Evolutionary conservation across 148 eudicot genomes (phyloP).

Genomic region (Polygonum aviculare): DNA sequence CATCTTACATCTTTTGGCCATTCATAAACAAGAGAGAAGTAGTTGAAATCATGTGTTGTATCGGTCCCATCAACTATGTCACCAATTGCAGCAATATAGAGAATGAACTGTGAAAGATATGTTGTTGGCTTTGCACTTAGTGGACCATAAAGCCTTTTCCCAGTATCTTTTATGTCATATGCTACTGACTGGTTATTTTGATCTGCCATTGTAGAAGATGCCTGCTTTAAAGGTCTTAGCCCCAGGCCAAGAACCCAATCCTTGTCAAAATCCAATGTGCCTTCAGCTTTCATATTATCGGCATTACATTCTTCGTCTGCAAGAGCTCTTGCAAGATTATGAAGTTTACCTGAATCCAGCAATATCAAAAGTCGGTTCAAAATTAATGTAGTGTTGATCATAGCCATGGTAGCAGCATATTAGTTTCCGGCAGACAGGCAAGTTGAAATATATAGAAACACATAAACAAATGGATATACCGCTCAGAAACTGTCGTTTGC

Average conservation of each 20-base stretch:
- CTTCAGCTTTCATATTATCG: constrained; percentile 43
- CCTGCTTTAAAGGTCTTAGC: constrained; percentile 45
- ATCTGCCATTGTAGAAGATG: constrained; percentile 41
- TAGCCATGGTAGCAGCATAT: constrained; percentile 5
- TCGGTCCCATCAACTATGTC: constrained; percentile 99
- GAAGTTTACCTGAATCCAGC: constrained; percentile 74
- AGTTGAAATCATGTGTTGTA: constrained; percentile 98
- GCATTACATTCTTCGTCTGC: constrained; percentile 83
- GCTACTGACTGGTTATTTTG: constrained; percentile 34
- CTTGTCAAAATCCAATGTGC: constrained; percentile 38
- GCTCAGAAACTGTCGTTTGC: constrained; percentile 93
- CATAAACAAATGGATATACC: constrained; percentile 30
- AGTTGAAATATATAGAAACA: background rate
- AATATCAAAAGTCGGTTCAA: background rate
- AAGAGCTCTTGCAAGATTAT: constrained; percentile 96
- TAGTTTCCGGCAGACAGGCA: background rate
- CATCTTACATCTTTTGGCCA: constrained; percentile 96
- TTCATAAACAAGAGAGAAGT: constrained; percentile 87
- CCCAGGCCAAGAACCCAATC: constrained; percentile 84
- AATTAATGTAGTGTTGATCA: background rate
- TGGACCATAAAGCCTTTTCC: constrained; percentile 66
- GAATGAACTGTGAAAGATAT: constrained; percentile 88
- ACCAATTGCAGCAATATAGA: constrained; percentile 97
- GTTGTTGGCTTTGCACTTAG: constrained; percentile 68
- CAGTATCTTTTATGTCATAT: constrained; percentile 65